Evolutionary conservation across 352 stramenopile genomes (phyloP), one percentile per base, ranked within the genome.

Genomic region (Halophytophthora polymorphica): DNA sequence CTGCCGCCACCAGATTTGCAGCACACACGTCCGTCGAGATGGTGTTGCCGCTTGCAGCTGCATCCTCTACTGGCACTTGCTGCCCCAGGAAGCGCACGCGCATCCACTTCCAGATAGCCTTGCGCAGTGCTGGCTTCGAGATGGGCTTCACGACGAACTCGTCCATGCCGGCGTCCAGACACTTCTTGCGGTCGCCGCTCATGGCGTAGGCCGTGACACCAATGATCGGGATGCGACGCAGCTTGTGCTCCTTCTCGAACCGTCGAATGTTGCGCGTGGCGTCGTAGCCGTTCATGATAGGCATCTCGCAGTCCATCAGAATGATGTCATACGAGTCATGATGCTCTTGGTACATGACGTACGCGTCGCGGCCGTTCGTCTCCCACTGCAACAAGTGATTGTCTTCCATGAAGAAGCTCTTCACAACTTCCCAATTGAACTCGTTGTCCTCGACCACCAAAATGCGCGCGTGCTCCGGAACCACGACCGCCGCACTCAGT

Each of bases 351-450:
- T 91, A 92, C 49, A 83, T 78, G 19, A 76, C 45, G 51, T 78
- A 78, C 17, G 83, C 83, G 33, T 90, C 77, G 15, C 70, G 64
- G 1, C 83, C 83, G 43, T 93, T 93, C 17, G 77, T 79, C 45
- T 90, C 80, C 83, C 83, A 93, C 45, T 91, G 83, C 17, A 93
- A 53, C 11, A 90, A 46, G 49, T 93, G 83, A 41, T 93, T 85
- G 39, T 88, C 83, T 42, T 90, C 73, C 40, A 73, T 77, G 47
- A 88, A 87, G 46, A 89, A 94, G 54, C 79, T 90, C 50, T 93
- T 93, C 36, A 95, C 82, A 6, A 95, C 83, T 64, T 95, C 83
- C 86, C 83, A 94, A 40, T 95, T 95, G 55, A 95, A 93, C 43
- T 95, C 83, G 40, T 95, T 95, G 61, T 95, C 86, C 69, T 95